Base-by-base conservation (phyloP, 768 basidiomycete genomes). In the Gloeophyllum trabeum region DNA sequence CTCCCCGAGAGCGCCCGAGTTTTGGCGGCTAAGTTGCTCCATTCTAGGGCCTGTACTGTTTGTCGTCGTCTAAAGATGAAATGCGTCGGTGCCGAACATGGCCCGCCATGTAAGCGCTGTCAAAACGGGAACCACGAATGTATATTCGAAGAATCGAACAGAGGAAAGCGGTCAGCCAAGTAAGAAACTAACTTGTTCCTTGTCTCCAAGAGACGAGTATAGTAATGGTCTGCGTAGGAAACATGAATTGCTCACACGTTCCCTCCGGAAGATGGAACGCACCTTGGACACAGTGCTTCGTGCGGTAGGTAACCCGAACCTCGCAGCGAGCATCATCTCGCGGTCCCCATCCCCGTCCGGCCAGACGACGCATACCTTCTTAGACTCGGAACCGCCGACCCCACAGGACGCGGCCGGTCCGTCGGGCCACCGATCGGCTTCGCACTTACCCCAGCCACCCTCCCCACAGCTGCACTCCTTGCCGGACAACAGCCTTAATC, bases 71-170 rank as follows among this genome's bases (percentile, higher is more conserved):
- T 92, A 24, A 93, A 92, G 64, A 92, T 89, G 90, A 92, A 89
- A 54, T 92, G 89, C 44, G 84, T 88, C 5, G 86, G 85, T 24
- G 89, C 86, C 2, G 91, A 92, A 58, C 75, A 90, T 30, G 91
- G 90, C 0, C 85, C 85, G 0, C 88, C 91, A 0, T 96, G 91
- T 66, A 93, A 91, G 54, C 81, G 91, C 18, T 96, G 91, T 53
- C 61, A 65, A 36, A 54, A 77, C 0, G 81, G 85, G 16, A 76
- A 76, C 49, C 85, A 93, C 53, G 89, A 94, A 51, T 99, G 96
- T 55, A 76, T 96, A 35, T 98, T 99, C 48, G 92, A 98, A 63
- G 94, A 97, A 58, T 90, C 86, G 2, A 93, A 97, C 57, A 75
- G 96, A 38, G 96, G 96, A 32, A 94, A 93, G 59, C 78, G 88